A percentile compares a stretch with the other conserved stretches of the same genome.
Conservation (phyloP, 805 yeast genomes). For the Candida chauliodis region DNA sequence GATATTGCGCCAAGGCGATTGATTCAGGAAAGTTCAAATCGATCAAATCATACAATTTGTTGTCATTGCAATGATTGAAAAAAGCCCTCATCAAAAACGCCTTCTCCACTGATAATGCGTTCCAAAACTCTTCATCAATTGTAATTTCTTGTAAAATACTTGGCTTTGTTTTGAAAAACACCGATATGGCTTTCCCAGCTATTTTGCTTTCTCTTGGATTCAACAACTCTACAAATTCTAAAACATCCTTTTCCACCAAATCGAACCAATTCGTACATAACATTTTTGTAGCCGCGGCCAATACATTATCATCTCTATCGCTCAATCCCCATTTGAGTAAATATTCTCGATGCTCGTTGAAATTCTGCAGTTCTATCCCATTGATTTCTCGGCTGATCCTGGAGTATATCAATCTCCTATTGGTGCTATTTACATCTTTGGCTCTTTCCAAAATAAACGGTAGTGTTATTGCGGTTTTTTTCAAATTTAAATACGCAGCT, state of each 20-base stretch:
- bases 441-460: slow-evolving; percentile 74
- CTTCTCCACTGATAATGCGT: slow-evolving; percentile 65
- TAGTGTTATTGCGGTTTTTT: slow-evolving; percentile 49
- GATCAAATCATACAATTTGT: slow-evolving; percentile 48
- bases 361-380: slow-evolving; percentile 50
- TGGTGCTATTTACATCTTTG: slow-evolving; percentile 68
- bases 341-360: slow-evolving; percentile 53
- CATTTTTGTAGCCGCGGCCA: slow-evolving; percentile 68
- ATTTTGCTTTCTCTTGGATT: slow-evolving; percentile 65
- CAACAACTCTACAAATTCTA: slow-evolving; percentile 66
- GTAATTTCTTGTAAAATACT: slow-evolving; percentile 60
- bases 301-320: slow-evolving; percentile 77
- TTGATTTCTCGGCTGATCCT: slow-evolving; percentile 65
- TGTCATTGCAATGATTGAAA: slow-evolving; percentile 59
- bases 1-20: slow-evolving; percentile 57
- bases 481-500: slow-evolving; percentile 72
- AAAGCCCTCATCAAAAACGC: slow-evolving; percentile 69
- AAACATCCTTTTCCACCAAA: slow-evolving; percentile 62
- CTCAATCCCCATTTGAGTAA: slow-evolving; percentile 80
- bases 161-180: slow-evolving; percentile 56
- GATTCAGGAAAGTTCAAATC: slow-evolving; percentile 80
- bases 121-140: slow-evolving; percentile 69
- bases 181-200: slow-evolving; percentile 64
- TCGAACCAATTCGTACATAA: slow-evolving; percentile 71
- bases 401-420: slow-evolving; percentile 70